Percentiles rank a stretch among this genome's conserved stretches.
phyloP scores from a whole-genome alignment of 164 flowering plant species.

The Chloranthus sessilifolius region DNA sequence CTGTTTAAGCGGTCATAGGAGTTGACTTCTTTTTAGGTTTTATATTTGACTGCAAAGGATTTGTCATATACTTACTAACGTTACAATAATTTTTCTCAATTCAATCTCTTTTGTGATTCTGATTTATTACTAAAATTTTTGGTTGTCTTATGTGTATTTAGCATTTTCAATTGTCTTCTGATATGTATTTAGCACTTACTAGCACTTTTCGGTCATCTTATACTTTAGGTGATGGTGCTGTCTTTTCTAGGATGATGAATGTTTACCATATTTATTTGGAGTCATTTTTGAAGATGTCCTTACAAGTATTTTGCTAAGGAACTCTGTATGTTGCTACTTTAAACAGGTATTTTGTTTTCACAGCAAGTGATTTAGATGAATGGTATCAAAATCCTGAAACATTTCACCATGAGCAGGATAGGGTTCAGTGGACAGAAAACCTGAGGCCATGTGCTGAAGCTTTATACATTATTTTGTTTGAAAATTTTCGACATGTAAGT shows the following conservation, averaged over 20 bases:
- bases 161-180: too few relatives aligned
- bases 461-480: constrained; percentile 86
- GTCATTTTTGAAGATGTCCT: constrained; percentile 2
- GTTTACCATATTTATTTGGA: background rate
- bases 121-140: too few relatives aligned
- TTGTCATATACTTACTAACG: too few relatives aligned
- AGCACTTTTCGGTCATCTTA: too few relatives aligned
- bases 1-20: too few relatives aligned
- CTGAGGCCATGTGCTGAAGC: constrained; percentile 99
- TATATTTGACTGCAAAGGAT: too few relatives aligned
- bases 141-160: too few relatives aligned
- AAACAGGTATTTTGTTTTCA: constrained; percentile 83
- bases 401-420: constrained; percentile 98
- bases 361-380: constrained; percentile 77
- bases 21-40: too few relatives aligned
- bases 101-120: too few relatives aligned
- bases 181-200: too few relatives aligned
- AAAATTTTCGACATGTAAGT: constrained; percentile 80
- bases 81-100: too few relatives aligned
- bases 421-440: constrained; percentile 93
- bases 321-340: constrained; percentile 5
- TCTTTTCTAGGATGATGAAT: background rate
- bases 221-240: too few relatives aligned
- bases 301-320: constrained; percentile 5
- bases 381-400: constrained; percentile 86